phyloP scores from a whole-genome alignment of 768 basidiomycete species.

The Hericium coralloides region DNA sequence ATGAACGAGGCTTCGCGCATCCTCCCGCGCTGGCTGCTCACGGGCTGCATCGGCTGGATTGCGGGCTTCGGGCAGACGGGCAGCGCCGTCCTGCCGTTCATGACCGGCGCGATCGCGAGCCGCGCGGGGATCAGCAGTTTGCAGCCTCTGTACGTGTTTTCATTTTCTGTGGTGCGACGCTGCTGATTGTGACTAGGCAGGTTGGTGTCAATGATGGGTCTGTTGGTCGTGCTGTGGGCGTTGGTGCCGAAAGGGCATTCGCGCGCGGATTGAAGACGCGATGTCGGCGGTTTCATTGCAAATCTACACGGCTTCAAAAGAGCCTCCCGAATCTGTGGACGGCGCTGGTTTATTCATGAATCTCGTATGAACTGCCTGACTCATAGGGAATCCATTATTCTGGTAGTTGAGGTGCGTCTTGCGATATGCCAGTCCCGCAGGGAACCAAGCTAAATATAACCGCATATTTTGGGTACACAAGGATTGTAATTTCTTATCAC shows the following conservation, averaged over 20 bases:
- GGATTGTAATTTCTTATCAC: too few relatives aligned
- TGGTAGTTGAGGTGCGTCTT: too few relatives aligned
- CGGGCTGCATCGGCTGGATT: slow-evolving; percentile 37
- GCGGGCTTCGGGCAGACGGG: slow-evolving; percentile 42
- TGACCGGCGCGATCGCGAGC: slow-evolving; percentile 35
- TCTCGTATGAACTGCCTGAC: too few relatives aligned
- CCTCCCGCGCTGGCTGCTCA: slow-evolving; percentile 33
- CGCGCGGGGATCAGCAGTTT: slow-evolving; percentile 32
- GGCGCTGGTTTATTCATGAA: too few relatives aligned
- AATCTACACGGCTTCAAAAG: too few relatives aligned
- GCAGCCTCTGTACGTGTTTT: slow-evolving; percentile 35
- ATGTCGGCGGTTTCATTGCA: too few relatives aligned
- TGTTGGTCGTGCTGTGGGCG: slow-evolving; percentile 34
- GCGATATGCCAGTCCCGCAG: too few relatives aligned
- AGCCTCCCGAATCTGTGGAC: too few relatives aligned
- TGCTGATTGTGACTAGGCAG: slow-evolving; percentile 14
- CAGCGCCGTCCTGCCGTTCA: slow-evolving; percentile 40
- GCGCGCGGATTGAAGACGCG: not conserved
- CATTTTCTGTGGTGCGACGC: not conserved
- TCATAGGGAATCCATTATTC: too few relatives aligned
- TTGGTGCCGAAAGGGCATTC: slow-evolving; percentile 24
- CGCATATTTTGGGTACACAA: too few relatives aligned
- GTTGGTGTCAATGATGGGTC: slow-evolving; percentile 30
- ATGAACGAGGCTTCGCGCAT: slow-evolving; percentile 31
- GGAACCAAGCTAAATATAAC: too few relatives aligned